A percentile compares a stretch with the other conserved stretches of the same genome.
Conservation (phyloP, 768 basidiomycete species). For the Tylopilus sp. region DNA sequence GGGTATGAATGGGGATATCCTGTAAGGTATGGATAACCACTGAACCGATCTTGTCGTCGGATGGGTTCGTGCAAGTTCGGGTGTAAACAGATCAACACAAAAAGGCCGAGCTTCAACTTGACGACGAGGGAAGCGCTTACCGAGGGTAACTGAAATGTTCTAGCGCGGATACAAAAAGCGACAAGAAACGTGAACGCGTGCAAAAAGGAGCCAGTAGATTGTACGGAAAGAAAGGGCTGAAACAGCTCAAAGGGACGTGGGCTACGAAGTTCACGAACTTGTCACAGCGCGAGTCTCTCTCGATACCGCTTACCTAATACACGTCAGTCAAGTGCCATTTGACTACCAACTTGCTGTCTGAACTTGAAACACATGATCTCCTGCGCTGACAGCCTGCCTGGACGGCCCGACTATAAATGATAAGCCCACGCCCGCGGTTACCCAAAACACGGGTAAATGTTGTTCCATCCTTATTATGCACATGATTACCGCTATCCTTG, state of each 20-base stretch:
- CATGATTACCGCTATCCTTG: not conserved
- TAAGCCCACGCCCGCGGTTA: too few species aligned
- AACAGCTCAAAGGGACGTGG: not conserved
- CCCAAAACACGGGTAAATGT: too few species aligned
- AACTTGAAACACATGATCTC: not conserved
- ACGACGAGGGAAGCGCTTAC: constrained; percentile 19
- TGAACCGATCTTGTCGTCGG: constrained; percentile 17
- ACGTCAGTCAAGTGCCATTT: not conserved
- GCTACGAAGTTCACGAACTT: too few species aligned
- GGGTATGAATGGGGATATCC: constrained; percentile 16
- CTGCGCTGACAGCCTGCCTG: too few species aligned
- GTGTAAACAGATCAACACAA: constrained; percentile 34
- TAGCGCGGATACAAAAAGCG: not conserved
- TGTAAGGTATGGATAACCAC: constrained; percentile 18
- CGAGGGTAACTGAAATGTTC: not conserved
- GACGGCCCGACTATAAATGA: not conserved
- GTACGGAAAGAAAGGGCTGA: not conserved
- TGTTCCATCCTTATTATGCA: not conserved
- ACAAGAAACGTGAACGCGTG: not conserved
- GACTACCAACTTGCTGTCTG: not conserved
- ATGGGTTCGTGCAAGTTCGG: constrained; percentile 23
- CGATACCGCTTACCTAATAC: constrained; percentile 7
- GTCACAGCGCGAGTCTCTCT: not conserved
- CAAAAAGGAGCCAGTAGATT: not conserved
- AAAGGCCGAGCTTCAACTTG: constrained; percentile 11